phyloP scores from a whole-genome alignment of 1,284 basidiomycete species.

The Kalmanozyma brasiliensis region DNA sequence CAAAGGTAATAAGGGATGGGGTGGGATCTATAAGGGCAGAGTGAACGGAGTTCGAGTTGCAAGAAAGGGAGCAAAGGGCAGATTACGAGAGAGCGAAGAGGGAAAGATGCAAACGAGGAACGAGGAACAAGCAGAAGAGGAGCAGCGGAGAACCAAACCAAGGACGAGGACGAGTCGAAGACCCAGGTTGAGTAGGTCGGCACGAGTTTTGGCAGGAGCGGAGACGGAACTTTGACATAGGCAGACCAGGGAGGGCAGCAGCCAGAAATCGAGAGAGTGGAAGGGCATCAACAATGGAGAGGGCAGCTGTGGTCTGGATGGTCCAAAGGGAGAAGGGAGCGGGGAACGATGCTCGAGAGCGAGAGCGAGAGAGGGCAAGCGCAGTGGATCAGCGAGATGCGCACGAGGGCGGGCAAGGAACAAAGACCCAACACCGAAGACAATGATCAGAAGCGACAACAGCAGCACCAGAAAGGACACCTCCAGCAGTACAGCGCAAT shows the following conservation, averaged over 20 bases:
- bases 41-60: constrained; percentile 27
- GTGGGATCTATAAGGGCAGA: constrained; percentile 30
- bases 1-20: constrained; percentile 8
- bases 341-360: constrained; percentile 12
- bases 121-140: constrained; percentile 1
- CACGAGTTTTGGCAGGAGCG: constrained; percentile 30
- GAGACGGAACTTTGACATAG: constrained; percentile 37
- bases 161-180: constrained; percentile 1
- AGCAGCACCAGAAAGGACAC: too few species aligned
- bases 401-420: background rate
- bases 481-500: too few species aligned
- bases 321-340: constrained; percentile 5
- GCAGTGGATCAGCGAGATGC: background rate
- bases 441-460: too few species aligned
- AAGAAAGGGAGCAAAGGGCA: background rate
- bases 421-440: background rate
- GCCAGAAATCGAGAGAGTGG: background rate
- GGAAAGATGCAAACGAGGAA: constrained; percentile 11
- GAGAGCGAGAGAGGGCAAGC: background rate
- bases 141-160: constrained; percentile 14
- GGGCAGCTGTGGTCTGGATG: background rate
- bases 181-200: constrained; percentile 9
- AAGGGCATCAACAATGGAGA: background rate
- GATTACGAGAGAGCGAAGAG: background rate
- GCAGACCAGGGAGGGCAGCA: background rate